Evolutionary conservation across 257 asterid genomes (phyloP).

Genomic region (Sherardia arvensis): DNA sequence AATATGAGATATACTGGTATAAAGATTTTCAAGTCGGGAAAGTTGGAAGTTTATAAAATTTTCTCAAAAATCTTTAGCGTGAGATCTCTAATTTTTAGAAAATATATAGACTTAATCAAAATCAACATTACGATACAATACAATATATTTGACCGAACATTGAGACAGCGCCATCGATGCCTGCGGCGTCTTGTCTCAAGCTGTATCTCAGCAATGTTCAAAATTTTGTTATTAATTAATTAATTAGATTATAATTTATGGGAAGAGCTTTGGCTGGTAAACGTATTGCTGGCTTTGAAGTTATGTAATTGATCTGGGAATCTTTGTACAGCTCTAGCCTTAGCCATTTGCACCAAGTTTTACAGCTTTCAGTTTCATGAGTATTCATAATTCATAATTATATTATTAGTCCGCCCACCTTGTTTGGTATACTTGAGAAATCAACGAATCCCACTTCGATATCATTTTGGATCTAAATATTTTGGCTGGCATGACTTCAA

Average conservation of each 20-base stretch:
- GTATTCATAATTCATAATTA: background rate
- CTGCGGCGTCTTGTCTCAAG: slow-evolving; percentile 12
- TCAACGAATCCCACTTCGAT: background rate
- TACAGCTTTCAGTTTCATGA: background rate
- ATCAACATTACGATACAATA: background rate
- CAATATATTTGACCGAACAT: slow-evolving; percentile 2
- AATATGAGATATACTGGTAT: too few relatives aligned
- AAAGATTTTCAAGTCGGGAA: too few relatives aligned
- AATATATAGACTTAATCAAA: background rate
- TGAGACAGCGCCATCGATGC: slow-evolving; percentile 12
- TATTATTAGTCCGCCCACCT: background rate
- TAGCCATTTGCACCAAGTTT: background rate
- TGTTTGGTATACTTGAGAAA: background rate
- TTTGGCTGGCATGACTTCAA: background rate
- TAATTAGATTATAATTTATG: too few relatives aligned
- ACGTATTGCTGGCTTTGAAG: slow-evolving; percentile 15
- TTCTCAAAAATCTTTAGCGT: background rate
- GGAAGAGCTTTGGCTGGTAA: background rate
- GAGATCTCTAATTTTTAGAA: background rate
- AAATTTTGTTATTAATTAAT: too few relatives aligned
- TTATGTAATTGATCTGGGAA: slow-evolving; percentile 1
- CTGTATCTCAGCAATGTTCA: background rate
- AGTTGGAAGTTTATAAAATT: too few relatives aligned
- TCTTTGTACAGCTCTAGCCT: background rate
- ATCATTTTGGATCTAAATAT: background rate